phyloP scores from a whole-genome alignment of 2,329 filamentous ascomycete genomes.

The Calonectria pteridis region DNA sequence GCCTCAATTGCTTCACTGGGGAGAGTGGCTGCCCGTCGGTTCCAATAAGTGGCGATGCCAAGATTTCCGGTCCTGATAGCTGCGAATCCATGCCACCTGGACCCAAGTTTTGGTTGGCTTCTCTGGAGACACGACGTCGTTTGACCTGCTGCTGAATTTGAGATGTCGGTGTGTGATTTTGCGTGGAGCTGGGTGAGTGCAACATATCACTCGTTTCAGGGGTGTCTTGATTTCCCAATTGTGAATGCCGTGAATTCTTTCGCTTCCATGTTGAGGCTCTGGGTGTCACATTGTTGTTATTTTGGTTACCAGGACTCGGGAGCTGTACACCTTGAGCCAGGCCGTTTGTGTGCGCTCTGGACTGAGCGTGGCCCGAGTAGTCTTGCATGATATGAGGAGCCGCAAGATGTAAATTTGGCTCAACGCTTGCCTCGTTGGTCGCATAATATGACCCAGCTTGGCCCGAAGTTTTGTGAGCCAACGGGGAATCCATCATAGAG shows the following conservation, averaged over 20 bases:
- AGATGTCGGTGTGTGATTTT: neutral
- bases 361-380: neutral
- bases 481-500: slow-evolving; percentile 24
- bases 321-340: neutral
- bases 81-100: slow-evolving; percentile 25
- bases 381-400: slow-evolving; percentile 3
- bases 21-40: slow-evolving; percentile 25
- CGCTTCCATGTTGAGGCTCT: slow-evolving; percentile 25
- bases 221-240: neutral
- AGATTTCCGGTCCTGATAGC: slow-evolving; percentile 15
- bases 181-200: slow-evolving; percentile 7
- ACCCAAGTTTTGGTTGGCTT: slow-evolving; percentile 26
- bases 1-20: slow-evolving; percentile 14
- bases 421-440: neutral
- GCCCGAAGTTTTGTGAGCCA: slow-evolving; percentile 30
- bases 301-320: neutral
- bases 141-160: slow-evolving; percentile 40
- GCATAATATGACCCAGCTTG: neutral
- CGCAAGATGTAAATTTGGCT: neutral
- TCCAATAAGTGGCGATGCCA: slow-evolving; percentile 28
- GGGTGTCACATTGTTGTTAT: neutral
- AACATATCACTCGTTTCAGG: neutral
- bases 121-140: slow-evolving; percentile 44
- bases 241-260: slow-evolving; percentile 22
- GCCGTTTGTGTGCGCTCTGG: neutral